These are phyloP conservation scores for Astragalus membranaceus DNA, from an alignment of 306 rosid species.

Conservation along the genomic window DNA sequence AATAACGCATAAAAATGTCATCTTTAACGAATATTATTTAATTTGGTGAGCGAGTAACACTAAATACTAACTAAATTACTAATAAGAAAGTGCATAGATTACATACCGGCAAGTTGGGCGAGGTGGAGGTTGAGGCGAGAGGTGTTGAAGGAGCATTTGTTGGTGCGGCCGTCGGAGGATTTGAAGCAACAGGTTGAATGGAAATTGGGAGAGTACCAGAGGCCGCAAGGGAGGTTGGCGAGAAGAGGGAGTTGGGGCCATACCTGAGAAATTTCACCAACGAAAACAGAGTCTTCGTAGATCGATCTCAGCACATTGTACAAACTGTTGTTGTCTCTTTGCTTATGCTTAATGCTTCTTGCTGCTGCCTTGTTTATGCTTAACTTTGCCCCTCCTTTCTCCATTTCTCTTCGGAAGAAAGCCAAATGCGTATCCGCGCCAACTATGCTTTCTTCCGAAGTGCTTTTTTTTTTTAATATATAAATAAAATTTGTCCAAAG, in stretches of 20 bases:
- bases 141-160: conserved; percentile 75
- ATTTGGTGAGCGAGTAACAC: too few species aligned
- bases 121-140: conserved; percentile 88
- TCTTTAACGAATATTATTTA: neutral
- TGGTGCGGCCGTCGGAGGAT: conserved; percentile 92
- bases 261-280: conserved; percentile 56
- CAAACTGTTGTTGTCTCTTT: conserved; percentile 55
- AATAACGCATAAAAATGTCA: neutral
- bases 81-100: neutral
- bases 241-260: conserved; percentile 91
- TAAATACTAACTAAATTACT: too few species aligned
- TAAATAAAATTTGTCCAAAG: too few species aligned
- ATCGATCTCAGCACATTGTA: conserved; percentile 83
- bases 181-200: conserved; percentile 79
- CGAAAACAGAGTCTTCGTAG: conserved; percentile 73
- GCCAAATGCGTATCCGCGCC: too few species aligned
- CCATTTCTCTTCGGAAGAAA: neutral
- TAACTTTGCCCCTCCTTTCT: neutral
- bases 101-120: conserved; percentile 67
- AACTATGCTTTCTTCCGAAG: too few species aligned
- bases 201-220: conserved; percentile 70
- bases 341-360: conserved; percentile 47
- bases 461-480: too few species aligned
- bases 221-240: conserved; percentile 85
- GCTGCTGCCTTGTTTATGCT: conserved; percentile 9